phyloP scores from a whole-genome alignment of 75 land plant genomes.

The Pinus taeda region DNA sequence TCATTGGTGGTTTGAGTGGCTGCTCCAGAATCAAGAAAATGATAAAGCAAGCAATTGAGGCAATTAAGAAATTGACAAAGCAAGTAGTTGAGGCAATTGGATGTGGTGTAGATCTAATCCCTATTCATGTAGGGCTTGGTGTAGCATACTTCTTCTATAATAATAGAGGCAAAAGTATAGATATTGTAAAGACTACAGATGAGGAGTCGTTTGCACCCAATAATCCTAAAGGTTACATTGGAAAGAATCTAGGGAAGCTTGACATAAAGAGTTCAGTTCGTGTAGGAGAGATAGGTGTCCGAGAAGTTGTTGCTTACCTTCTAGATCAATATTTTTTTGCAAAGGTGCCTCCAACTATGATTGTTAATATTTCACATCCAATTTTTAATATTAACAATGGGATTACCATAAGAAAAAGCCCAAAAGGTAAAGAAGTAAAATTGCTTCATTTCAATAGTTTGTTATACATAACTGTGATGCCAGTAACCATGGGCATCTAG shows the following conservation, averaged over 20 bases:
- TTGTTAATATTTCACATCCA: constrained; percentile 36
- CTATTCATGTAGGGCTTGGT: constrained; percentile 33
- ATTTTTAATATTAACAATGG: not conserved
- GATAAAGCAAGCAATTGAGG: constrained; percentile 18
- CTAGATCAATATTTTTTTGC: constrained; percentile 39
- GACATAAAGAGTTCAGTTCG: constrained; percentile 1
- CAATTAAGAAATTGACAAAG: no score
- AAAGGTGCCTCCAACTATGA: constrained; percentile 36
- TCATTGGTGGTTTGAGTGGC: constrained; percentile 29
- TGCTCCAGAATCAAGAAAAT: constrained; percentile 24
- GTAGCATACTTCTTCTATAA: constrained; percentile 41
- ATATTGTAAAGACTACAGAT: constrained; percentile 47
- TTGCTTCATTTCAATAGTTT: no score
- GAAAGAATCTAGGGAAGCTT: no score
- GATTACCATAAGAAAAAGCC: no score
- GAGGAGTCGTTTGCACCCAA: constrained; percentile 53
- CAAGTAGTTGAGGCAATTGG: constrained; percentile 11
- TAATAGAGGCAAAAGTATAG: constrained; percentile 26
- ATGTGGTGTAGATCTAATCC: constrained; percentile 35
- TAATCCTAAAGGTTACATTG: constrained; percentile 41
- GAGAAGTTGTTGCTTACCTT: constrained; percentile 50
- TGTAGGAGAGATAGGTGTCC: constrained; percentile 44
- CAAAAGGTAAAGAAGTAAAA: no score
- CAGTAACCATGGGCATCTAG: constrained; percentile 30
- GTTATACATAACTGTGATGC: no score